Evolutionary conservation across 768 basidiomycete genomes (phyloP), one percentile per base, ranked within the genome.

Genomic region (Mycena vitilis): DNA sequence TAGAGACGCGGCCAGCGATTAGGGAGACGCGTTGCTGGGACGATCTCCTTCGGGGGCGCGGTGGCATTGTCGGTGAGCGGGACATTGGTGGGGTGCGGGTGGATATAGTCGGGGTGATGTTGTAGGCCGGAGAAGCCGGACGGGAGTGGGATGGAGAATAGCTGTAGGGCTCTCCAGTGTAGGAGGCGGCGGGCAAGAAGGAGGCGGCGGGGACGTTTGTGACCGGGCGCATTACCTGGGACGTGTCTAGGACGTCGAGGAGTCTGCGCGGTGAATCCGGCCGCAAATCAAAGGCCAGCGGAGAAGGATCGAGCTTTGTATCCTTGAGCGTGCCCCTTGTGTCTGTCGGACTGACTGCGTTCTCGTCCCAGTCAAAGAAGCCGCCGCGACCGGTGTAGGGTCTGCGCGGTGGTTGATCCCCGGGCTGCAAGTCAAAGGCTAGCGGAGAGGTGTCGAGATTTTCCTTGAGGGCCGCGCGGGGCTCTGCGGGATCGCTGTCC

Each of bases 11-110:
- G 20, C 93, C 93, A 4, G 93, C 93, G 61, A 95, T 89, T 47
- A 95, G 84, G 16, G 94, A 95, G 30, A 95, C 91, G 56, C 94
- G 87, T 69, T 94, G 93, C 72, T 94, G 93, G 9, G 94, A 94
- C 44, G 93, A 94, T 62, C 94, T 85, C 56, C 92, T 84, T 20
- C 93, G 87, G 40, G 92, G 86, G 7, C 91, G 89, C 40, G 89
- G 85, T 23, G 86, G 84, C 36, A 70, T 23, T 13, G 88, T 85
- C 15, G 89, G 84, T 34, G 89, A 87, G 65, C 82, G 85, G 48
- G 83, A 71, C 30, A 81, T 76, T 9, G 79, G 73, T n/a, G 57
- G 57, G 9, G 38, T 56, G 40, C 23, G 65, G 16, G 34, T n/a
- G 23, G 63, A 4, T 8, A 62, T 9, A 4, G 59, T 68, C 18